phyloP scores from a whole-genome alignment of 2,329 filamentous ascomycete species.

The Nakataea oryzae region DNA sequence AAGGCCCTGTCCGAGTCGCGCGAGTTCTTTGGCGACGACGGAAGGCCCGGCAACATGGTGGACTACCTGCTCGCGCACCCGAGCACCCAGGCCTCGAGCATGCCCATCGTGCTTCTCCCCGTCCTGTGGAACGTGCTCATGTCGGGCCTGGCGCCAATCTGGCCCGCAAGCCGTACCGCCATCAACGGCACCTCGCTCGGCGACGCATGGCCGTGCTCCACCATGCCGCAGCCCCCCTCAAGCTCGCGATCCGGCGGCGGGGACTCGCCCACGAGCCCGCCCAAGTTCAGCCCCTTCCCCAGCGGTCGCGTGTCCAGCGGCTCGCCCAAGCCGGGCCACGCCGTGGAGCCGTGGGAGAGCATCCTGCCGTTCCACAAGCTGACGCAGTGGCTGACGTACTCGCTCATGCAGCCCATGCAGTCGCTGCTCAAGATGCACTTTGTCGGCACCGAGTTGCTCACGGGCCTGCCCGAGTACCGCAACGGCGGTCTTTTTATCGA shows the following conservation, averaged over 20 bases:
- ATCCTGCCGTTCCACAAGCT: constrained; percentile 57
- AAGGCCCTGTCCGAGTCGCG: constrained; percentile 64
- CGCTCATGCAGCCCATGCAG: constrained; percentile 55
- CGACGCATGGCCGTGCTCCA: constrained; percentile 85
- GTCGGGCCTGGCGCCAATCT: constrained; percentile 76
- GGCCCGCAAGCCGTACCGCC: constrained; percentile 76
- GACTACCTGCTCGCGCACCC: constrained; percentile 91
- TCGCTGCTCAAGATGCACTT: constrained; percentile 40
- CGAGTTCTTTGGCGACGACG: constrained; percentile 75
- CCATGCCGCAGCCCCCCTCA: constrained; percentile 51
- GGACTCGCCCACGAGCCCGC: constrained; percentile 37
- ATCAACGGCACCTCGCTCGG: constrained; percentile 82
- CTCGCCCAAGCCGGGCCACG: constrained; percentile 51
- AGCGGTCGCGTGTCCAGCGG: constrained; percentile 19
- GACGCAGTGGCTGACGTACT: constrained; percentile 66
- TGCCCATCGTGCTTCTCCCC: constrained; percentile 76
- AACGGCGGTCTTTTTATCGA: constrained; percentile 63
- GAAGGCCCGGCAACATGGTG: constrained; percentile 86
- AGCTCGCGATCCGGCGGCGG: constrained; percentile 22
- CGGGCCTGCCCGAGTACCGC: constrained; percentile 61
- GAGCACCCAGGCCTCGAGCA: constrained; percentile 77
- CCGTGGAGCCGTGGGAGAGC: constrained; percentile 59
- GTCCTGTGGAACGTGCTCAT: constrained; percentile 88
- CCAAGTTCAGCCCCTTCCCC: constrained; percentile 37
- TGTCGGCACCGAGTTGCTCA: constrained; percentile 44